A percentile compares a stretch with the other conserved stretches of the same genome.
Conservation (phyloP, 495 filamentous ascomycete species). For the Aspergillus coremiiformis region DNA sequence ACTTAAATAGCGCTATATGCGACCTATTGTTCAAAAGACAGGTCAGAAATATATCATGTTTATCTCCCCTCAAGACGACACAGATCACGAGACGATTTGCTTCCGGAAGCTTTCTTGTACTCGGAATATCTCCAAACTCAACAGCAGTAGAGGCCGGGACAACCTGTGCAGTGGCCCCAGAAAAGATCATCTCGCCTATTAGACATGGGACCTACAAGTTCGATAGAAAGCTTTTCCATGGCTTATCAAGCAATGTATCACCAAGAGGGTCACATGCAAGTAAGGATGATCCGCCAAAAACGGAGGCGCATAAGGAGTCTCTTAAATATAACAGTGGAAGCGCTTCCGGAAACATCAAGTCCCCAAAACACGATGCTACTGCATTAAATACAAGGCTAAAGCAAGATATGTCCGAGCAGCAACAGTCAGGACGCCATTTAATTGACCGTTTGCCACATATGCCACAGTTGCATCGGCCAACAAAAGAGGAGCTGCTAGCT, state of each 20-base stretch:
- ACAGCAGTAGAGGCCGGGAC: conserved; percentile 29
- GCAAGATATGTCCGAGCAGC: conserved; percentile 4
- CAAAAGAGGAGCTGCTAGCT: conserved; percentile 85
- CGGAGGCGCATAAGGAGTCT: conserved; percentile 4
- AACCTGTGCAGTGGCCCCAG: conserved; percentile 27
- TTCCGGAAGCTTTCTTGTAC: conserved; percentile 32
- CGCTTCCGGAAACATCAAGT: conserved; percentile 5
- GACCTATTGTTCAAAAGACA: conserved; percentile 17
- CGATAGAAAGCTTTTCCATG: conserved; percentile 9
- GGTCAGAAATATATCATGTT: conserved; percentile 14
- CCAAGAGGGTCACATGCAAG: conserved; percentile 32
- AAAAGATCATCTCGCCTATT: conserved; percentile 25
- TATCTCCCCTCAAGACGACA: conserved; percentile 14
- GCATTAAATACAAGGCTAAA: neutral
- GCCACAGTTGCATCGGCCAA: conserved; percentile 72
- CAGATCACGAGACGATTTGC: conserved; percentile 31
- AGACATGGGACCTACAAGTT: conserved; percentile 14
- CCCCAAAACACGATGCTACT: conserved; percentile 3
- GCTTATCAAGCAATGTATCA: conserved; percentile 16
- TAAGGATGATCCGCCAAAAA: conserved; percentile 13
- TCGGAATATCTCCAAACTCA: conserved; percentile 30
- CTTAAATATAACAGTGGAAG: conserved; percentile 12
- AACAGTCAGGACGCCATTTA: conserved; percentile 36
- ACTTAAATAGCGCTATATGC: conserved; percentile 11
- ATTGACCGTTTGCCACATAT: conserved; percentile 60